Conservation (phyloP, 2,329 filamentous ascomycete genomes). For the Cordyceps tenuipes region DNA sequence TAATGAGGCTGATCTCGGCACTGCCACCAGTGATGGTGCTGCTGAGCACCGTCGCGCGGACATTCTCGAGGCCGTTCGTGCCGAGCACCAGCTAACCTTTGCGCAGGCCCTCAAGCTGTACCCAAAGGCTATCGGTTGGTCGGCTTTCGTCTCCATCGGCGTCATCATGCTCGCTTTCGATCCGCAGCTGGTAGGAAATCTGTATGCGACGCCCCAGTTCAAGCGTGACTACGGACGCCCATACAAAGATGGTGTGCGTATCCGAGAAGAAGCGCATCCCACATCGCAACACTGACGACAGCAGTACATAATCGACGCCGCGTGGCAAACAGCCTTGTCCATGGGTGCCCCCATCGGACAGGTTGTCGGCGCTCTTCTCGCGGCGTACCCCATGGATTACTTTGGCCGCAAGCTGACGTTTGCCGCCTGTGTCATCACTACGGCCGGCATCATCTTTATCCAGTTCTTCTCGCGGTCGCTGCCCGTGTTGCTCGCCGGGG, state of each 20-base stretch:
- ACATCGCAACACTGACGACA: background rate
- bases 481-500: slow-evolving; percentile 33
- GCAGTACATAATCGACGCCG: slow-evolving; percentile 30
- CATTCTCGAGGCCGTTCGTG: no score
- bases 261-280: background rate
- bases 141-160: no score
- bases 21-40: no score
- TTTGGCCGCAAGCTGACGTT: slow-evolving; percentile 39
- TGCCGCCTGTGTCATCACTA: slow-evolving; percentile 34
- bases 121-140: no score
- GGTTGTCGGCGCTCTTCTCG: slow-evolving; percentile 44
- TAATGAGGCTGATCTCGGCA: no score
- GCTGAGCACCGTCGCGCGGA: no score
- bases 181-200: no score
- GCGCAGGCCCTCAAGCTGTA: no score
- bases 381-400: slow-evolving; percentile 34
- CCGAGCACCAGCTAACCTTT: no score
- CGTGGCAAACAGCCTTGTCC: slow-evolving; percentile 39
- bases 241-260: slow-evolving; percentile 27
- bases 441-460: slow-evolving; percentile 24
- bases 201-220: no score
- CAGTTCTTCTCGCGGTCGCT: slow-evolving; percentile 27
- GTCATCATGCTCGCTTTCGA: no score
- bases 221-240: no score
- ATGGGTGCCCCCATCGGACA: slow-evolving; percentile 51